phyloP scores from a whole-genome alignment of 345 rosid species.

The Isatis tinctoria region DNA sequence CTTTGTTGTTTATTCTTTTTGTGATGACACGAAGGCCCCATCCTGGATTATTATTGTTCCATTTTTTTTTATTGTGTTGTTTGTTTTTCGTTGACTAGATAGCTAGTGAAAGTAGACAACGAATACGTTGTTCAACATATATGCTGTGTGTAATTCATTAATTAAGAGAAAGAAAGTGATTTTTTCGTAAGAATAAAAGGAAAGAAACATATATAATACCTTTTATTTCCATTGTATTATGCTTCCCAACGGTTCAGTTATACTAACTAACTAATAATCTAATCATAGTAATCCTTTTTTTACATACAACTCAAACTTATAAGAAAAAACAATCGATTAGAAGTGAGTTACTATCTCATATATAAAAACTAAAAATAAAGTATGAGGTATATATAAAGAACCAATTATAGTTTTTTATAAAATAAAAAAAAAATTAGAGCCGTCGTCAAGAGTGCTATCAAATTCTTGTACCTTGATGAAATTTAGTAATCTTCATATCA shows the following conservation, averaged over 20 bases:
- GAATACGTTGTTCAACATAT: conserved; percentile 12
- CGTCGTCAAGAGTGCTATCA: neutral
- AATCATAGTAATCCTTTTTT: conserved; percentile 1
- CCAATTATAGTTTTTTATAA: too few species aligned
- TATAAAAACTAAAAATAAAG: neutral
- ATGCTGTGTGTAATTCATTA: neutral
- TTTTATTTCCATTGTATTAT: conserved; percentile 56
- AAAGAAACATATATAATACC: conserved; percentile 34
- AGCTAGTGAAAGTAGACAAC: conserved; percentile 21
- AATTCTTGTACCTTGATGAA: neutral
- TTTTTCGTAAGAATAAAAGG: conserved; percentile 23
- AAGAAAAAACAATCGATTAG: neutral
- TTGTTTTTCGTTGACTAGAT: conserved; percentile 5
- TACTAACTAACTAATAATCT: neutral
- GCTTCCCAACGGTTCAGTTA: conserved; percentile 1
- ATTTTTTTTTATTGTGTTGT: neutral
- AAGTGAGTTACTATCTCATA: neutral
- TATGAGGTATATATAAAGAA: neutral
- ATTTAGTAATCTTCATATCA: neutral
- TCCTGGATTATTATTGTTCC: neutral
- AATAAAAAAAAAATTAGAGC: neutral
- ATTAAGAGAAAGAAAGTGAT: too few species aligned
- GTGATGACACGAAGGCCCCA: conserved; percentile 21
- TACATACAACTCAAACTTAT: neutral
- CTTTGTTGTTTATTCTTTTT: too few species aligned